Evolutionary conservation across 1,139 yeast genomes (phyloP).

Genomic region (Candida labiduridarum): DNA sequence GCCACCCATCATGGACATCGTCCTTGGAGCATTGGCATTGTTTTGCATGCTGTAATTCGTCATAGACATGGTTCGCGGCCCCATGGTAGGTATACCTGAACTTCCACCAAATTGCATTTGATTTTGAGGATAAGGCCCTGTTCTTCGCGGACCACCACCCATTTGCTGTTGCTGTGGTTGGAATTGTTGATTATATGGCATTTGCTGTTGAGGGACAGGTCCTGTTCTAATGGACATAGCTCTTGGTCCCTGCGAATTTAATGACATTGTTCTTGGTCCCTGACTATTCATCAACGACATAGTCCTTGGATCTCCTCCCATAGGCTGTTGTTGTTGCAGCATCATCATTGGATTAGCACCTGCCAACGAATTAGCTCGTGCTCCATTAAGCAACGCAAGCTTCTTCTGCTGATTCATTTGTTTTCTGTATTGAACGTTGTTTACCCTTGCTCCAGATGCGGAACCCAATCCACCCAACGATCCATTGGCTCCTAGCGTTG

Average conservation of each 20-base stretch:
- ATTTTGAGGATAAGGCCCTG: slow-evolving; percentile 14
- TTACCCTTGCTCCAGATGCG: slow-evolving; percentile 25
- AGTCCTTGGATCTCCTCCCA: slow-evolving; percentile 45
- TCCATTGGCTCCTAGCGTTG: slow-evolving; percentile 48
- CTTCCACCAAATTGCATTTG: not conserved
- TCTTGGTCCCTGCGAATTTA: slow-evolving; percentile 19
- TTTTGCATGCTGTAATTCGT: slow-evolving; percentile 4
- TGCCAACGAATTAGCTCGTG: slow-evolving; percentile 48
- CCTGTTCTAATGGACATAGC: slow-evolving; percentile 9
- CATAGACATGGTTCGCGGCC: slow-evolving; percentile 10
- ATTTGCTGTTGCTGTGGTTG: slow-evolving; percentile 4
- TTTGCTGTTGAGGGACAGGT: slow-evolving; percentile 5
- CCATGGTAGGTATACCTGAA: slow-evolving; percentile 2
- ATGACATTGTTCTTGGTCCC: slow-evolving; percentile 33
- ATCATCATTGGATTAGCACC: slow-evolving; percentile 35
- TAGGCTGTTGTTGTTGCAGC: slow-evolving; percentile 22
- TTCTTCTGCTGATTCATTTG: slow-evolving; percentile 71
- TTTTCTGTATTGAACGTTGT: slow-evolving; percentile 65
- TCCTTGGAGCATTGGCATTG: slow-evolving; percentile 6
- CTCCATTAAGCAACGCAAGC: slow-evolving; percentile 49
- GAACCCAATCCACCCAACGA: slow-evolving; percentile 9
- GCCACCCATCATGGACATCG: slow-evolving; percentile 8
- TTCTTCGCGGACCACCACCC: slow-evolving; percentile 19
- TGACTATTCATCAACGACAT: slow-evolving; percentile 53
- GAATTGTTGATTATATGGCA: slow-evolving; percentile 5